Percentiles rank a stretch among this genome's conserved stretches.
Evolutionary conservation across 257 asterid genomes (phyloP).

Genomic region (Solanum rostratum): DNA sequence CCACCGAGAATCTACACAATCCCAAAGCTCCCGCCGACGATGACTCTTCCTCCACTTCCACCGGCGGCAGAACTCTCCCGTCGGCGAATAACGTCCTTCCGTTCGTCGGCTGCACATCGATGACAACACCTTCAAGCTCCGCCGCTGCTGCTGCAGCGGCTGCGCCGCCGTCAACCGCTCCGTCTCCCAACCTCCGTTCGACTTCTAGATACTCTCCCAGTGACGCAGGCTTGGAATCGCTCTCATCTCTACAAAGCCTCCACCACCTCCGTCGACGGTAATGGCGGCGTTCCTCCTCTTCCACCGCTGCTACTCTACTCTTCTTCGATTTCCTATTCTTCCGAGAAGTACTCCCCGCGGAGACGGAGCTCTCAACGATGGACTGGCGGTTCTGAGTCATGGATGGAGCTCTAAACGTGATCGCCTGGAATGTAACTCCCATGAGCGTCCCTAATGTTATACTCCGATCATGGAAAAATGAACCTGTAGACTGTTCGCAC

Average conservation of each 20-base stretch:
- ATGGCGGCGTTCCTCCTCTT: slow-evolving; percentile 24
- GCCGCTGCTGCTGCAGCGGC: slow-evolving; percentile 33
- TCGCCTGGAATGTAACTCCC: slow-evolving; percentile 80
- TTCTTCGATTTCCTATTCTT: slow-evolving; percentile 37
- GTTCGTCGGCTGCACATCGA: slow-evolving; percentile 31
- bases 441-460: slow-evolving; percentile 71
- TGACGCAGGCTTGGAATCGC: slow-evolving; percentile 54
- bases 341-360: slow-evolving; percentile 16
- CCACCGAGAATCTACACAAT: slow-evolving; percentile 52
- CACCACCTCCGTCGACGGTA: slow-evolving; percentile 77
- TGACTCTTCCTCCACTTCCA: slow-evolving; percentile 30
- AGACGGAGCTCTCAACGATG: slow-evolving; percentile 19
- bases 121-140: slow-evolving; percentile 60
- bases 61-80: slow-evolving; percentile 82
- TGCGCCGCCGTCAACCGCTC: slow-evolving; percentile 12
- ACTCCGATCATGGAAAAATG: slow-evolving; percentile 94
- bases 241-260: slow-evolving; percentile 69
- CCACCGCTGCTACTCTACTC: slow-evolving; percentile 12
- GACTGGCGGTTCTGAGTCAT: slow-evolving; percentile 40
- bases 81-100: slow-evolving; percentile 68
- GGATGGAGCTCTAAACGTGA: slow-evolving; percentile 60
- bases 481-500: slow-evolving; percentile 72
- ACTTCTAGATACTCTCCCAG: slow-evolving; percentile 79
- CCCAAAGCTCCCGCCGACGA: slow-evolving; percentile 27
- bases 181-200: slow-evolving; percentile 75